These are phyloP conservation scores for Candolleomyces efflorescens DNA, from an alignment of 768 basidiomycete genomes.

Conservation along the genomic window DNA sequence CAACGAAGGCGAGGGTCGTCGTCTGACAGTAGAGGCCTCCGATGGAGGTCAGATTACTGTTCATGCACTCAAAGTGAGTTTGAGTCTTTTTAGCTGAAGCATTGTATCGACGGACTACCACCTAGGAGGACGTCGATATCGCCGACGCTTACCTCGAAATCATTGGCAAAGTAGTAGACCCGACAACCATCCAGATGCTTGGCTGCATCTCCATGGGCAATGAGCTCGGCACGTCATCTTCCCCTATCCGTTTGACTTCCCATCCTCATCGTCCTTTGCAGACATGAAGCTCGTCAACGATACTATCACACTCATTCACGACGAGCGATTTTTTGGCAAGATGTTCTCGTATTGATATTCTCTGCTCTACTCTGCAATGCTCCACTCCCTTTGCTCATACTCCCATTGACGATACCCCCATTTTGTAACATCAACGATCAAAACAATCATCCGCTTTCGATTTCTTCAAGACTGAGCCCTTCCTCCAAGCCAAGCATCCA, in stretches of 20 bases:
- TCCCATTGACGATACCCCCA: not conserved
- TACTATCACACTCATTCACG: slow-evolving; percentile 56
- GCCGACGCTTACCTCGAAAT: slow-evolving; percentile 60
- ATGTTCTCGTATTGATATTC: slow-evolving; percentile 6
- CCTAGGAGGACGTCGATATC: slow-evolving; percentile 37
- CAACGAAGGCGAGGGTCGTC: not conserved
- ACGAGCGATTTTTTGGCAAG: slow-evolving; percentile 38
- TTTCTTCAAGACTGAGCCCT: too few relatives aligned
- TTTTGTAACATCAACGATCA: too few relatives aligned
- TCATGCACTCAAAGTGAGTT: slow-evolving; percentile 34
- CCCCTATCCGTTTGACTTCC: not conserved
- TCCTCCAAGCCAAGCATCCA: too few relatives aligned
- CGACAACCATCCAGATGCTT: slow-evolving; percentile 55
- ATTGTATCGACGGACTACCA: not conserved
- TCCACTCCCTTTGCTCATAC: not conserved
- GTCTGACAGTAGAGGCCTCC: slow-evolving; percentile 45
- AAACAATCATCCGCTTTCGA: too few relatives aligned
- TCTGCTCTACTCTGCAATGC: not conserved
- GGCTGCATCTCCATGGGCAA: slow-evolving; percentile 52
- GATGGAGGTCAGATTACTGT: slow-evolving; percentile 64
- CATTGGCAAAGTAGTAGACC: slow-evolving; percentile 54
- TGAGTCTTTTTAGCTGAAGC: not conserved
- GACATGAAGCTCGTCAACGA: slow-evolving; percentile 62
- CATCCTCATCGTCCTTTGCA: slow-evolving; percentile 15
- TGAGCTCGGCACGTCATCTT: slow-evolving; percentile 49